phyloP scores from a whole-genome alignment of 768 basidiomycete genomes.

The Rhodotorula taiwanensis region DNA sequence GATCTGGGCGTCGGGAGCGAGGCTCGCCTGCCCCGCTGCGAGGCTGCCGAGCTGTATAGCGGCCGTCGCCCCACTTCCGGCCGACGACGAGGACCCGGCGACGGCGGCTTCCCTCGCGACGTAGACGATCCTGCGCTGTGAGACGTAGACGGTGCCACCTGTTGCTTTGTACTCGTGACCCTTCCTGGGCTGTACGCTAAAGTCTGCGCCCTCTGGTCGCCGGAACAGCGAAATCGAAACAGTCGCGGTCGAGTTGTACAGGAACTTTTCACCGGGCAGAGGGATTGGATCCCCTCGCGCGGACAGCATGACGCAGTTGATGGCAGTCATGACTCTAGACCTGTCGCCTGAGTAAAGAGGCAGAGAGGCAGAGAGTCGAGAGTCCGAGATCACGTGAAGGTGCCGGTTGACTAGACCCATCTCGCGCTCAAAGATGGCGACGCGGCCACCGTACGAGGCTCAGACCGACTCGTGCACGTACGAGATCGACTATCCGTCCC shows the following conservation, averaged over 20 bases:
- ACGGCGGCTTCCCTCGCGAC: slow-evolving; percentile 3
- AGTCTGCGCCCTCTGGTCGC: neutral
- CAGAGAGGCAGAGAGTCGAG: neutral
- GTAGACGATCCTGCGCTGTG: slow-evolving; percentile 28
- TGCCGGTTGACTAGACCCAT: too few species aligned
- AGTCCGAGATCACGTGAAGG: too few species aligned
- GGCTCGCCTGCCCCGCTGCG: slow-evolving; percentile 2
- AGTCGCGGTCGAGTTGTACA: slow-evolving; percentile 1
- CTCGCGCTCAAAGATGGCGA: too few species aligned
- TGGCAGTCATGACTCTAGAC: slow-evolving; percentile 2
- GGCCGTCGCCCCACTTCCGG: neutral
- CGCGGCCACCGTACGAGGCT: neutral
- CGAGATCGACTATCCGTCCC: neutral
- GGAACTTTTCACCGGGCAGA: slow-evolving; percentile 18
- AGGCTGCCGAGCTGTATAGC: neutral
- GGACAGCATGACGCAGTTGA: slow-evolving; percentile 23
- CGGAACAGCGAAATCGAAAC: slow-evolving; percentile 13
- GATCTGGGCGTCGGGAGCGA: neutral
- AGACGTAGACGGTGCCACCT: slow-evolving; percentile 7
- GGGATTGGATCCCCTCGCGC: slow-evolving; percentile 6
- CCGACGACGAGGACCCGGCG: neutral
- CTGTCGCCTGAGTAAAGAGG: neutral
- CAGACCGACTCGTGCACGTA: slow-evolving; percentile 3
- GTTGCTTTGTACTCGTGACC: neutral
- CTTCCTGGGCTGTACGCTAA: neutral